A percentile compares a stretch with the other conserved stretches of the same genome.
These are phyloP conservation scores for Xylaria nigripes DNA, from an alignment of 495 filamentous ascomycete species.

Conservation along the genomic window DNA sequence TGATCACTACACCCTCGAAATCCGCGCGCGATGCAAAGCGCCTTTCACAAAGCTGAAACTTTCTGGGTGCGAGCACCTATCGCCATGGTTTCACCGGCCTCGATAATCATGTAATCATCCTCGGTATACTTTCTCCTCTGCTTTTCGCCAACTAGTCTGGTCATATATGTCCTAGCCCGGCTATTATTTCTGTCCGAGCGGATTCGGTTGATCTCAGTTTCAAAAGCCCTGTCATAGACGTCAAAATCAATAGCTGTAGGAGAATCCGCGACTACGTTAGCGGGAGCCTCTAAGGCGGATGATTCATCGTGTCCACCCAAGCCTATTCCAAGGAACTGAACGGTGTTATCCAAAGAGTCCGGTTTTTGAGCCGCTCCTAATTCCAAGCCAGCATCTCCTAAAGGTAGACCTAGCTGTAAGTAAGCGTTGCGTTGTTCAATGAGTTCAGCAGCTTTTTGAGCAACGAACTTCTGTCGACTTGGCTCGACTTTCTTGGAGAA, in stretches of 20 bases:
- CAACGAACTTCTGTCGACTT: slow-evolving; percentile 23
- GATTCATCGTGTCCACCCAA: slow-evolving; percentile 43
- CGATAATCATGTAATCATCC: slow-evolving; percentile 24
- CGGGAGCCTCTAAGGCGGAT: slow-evolving; percentile 16
- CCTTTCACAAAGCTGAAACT: slow-evolving; percentile 7
- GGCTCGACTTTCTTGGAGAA: slow-evolving; percentile 22
- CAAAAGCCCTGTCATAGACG: slow-evolving; percentile 82
- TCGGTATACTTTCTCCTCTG: slow-evolving; percentile 20
- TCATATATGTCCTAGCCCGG: slow-evolving; percentile 24
- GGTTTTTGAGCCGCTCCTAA: slow-evolving; percentile 48
- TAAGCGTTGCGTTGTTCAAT: slow-evolving; percentile 31
- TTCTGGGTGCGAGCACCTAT: slow-evolving; percentile 1
- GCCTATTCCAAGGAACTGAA: slow-evolving; percentile 67
- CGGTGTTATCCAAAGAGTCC: slow-evolving; percentile 53
- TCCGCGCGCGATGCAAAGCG: slow-evolving; percentile 7
- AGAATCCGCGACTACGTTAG: slow-evolving; percentile 66
- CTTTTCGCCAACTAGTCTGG: slow-evolving; percentile 20
- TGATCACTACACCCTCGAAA: slow-evolving; percentile 2
- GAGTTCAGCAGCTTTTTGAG: slow-evolving; percentile 33
- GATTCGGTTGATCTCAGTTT: slow-evolving; percentile 71
- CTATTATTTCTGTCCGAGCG: slow-evolving; percentile 20
- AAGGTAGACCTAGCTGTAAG: slow-evolving; percentile 11
- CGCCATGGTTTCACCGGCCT: slow-evolving; percentile 17
- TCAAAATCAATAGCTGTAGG: slow-evolving; percentile 72
- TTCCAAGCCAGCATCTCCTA: slow-evolving; percentile 10